Base-by-base conservation (phyloP, 768 basidiomycete genomes). In the Psilocybe cyanescens region DNA sequence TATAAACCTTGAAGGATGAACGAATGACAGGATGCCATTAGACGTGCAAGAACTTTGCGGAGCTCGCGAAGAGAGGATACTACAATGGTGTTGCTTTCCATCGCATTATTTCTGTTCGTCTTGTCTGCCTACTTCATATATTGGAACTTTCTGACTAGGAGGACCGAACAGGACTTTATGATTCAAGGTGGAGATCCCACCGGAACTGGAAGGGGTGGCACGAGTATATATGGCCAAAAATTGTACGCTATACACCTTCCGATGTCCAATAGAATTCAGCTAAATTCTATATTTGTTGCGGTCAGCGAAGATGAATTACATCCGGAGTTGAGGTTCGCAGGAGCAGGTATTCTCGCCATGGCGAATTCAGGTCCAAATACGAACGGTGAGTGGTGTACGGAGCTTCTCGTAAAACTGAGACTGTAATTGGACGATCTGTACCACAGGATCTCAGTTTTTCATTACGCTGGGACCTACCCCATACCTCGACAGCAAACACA, bases 301-400 rank as follows among this genome's bases (percentile, higher is more conserved):
- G 46, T 2, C 69, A 94, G 94, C 67, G 88, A 93, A 74, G 95
- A 97, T 74, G 95, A 97, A 71, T 86, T 98, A 55, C 86, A 94
- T 67, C 89, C 93, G 1, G 95, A 97, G 12, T 76, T 98, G 67
- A 82, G 95, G 51, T 98, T 98, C 78, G 95, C 95, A 2, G 97
- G 97, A 16, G 95, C 96, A 46, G 97, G 97, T 19, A 95, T 98
- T 60, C 86, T 99, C 28, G 95, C 94, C 8, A 94, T 95, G 93
- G 97, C 97, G 37, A 99, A 99, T 76, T 94, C 96, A 48, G 96
- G 96, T 9, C 92, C 92, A n/a, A 93, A 94, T 72, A 91, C 90
- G 28, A 95, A 94, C 69, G 90, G 93, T 86, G 57, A 57, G 78
- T 78, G 78, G 7, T 83, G 24, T 58, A 48, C 37, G 48, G 41